These are phyloP conservation scores for Dittrichia graveolens DNA, from an alignment of 129 eudicot genomes.

Conservation along the genomic window DNA sequence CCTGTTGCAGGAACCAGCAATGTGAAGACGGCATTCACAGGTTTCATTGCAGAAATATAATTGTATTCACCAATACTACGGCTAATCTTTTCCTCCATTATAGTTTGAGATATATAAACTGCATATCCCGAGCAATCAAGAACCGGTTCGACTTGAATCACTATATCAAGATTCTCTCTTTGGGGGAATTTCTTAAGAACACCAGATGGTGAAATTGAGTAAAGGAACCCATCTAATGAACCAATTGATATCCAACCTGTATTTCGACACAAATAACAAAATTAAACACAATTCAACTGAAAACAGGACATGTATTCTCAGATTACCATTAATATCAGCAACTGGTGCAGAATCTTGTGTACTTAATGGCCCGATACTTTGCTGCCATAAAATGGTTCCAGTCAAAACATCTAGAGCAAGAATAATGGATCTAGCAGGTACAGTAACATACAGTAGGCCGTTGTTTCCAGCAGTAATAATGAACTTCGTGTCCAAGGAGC, in stretches of 20 bases:
- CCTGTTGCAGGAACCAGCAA: constrained; percentile 81
- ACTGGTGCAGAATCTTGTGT: constrained; percentile 55
- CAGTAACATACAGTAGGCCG: constrained; percentile 70
- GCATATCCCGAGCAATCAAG: constrained; percentile 95
- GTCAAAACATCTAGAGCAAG: constrained; percentile 65
- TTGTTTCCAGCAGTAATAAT: constrained; percentile 79
- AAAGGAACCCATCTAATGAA: constrained; percentile 87
- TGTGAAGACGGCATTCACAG: constrained; percentile 44
- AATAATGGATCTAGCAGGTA: constrained; percentile 48
- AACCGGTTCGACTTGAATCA: constrained; percentile 62
- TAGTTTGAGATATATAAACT: constrained; percentile 69
- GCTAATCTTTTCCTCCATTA: constrained; percentile 60
- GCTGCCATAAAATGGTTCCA: constrained; percentile 77
- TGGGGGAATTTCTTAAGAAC: constrained; percentile 54
- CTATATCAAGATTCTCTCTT: constrained; percentile 37
- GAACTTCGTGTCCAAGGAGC: constrained; percentile 52
- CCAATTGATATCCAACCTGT: constrained; percentile 90
- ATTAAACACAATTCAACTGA: neutral
- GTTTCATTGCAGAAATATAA: constrained; percentile 65
- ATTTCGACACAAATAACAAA: neutral
- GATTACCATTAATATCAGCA: constrained; percentile 72
- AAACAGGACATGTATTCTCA: constrained; percentile 4
- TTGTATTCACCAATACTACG: constrained; percentile 50
- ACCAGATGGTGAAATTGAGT: constrained; percentile 88
- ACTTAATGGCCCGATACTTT: constrained; percentile 74